A percentile compares a stretch with the other conserved stretches of the same genome.
Evolutionary conservation across 1,284 basidiomycete genomes (phyloP).

Genomic region (Cronartium quercuum): DNA sequence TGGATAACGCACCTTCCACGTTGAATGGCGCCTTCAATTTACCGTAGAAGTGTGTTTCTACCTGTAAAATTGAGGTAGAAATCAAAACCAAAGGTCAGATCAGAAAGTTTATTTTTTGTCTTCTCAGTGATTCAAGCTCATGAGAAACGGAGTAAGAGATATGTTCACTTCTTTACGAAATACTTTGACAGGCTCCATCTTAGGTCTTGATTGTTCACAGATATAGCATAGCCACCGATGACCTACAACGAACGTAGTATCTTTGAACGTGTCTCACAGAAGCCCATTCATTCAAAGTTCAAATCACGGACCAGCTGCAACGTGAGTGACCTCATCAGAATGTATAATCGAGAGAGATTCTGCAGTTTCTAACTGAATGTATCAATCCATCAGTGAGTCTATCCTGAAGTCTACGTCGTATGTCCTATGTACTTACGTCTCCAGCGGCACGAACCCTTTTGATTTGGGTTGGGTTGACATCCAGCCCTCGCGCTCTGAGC

Average conservation of each 20-base stretch:
- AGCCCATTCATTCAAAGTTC: too few relatives aligned
- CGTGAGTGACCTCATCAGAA: constrained; percentile 49
- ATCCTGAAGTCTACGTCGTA: not conserved
- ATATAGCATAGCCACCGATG: constrained; percentile 49
- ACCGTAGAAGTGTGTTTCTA: constrained; percentile 46
- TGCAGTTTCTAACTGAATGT: constrained; percentile 16
- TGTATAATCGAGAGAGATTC: constrained; percentile 41
- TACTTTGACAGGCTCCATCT: constrained; percentile 45
- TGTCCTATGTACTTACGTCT: constrained; percentile 28
- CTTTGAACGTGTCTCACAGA: not conserved
- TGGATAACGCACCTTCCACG: constrained; percentile 22
- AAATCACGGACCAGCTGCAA: constrained; percentile 40
- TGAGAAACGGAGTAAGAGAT: not conserved
- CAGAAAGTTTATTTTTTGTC: not conserved
- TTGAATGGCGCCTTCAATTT: constrained; percentile 49
- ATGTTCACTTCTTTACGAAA: constrained; percentile 45
- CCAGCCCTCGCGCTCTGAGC: constrained; percentile 48
- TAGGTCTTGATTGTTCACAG: constrained; percentile 43
- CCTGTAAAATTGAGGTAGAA: not conserved
- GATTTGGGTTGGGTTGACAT: constrained; percentile 42
- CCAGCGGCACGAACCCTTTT: constrained; percentile 32
- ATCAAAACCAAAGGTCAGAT: too few relatives aligned
- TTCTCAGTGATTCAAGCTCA: not conserved
- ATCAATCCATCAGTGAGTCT: not conserved
- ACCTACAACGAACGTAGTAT: constrained; percentile 38